Evolutionary conservation across 2,329 filamentous ascomycete species (phyloP), one percentile per base, ranked within the genome.

Genomic region (Phoma sp.): DNA sequence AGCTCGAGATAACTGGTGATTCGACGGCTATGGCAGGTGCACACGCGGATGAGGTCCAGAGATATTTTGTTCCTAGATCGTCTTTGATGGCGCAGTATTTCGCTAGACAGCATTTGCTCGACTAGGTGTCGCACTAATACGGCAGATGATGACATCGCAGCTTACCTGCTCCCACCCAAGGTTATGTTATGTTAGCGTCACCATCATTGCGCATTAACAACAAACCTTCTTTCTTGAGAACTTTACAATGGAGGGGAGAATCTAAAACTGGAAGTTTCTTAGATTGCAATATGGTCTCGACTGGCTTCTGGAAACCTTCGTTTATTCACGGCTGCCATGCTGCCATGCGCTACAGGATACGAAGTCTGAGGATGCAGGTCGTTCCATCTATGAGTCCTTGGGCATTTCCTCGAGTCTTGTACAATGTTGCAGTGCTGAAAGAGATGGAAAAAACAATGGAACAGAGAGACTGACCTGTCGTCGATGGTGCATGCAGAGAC

Each of bases 381-480:
- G 7, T 36, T 7, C 13, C 21, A 27, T 15, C 22, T 45, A 21
- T 37, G 38, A 49, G 29, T 15, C 32, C 32, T 44, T 46, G 25
- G 21, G 36, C 32, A 24, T 37, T 21, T 10, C 12, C 10, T 12
- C 12, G 6, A 31, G 29, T 13, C 15, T 12, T 29, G 2, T 7
- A 41, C 24, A 15, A 27, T 35, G 46, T 51, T 33, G 37, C n/a
- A 47, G 36, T 38, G 40, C 41, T 51, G 37, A 48, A 55, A 55
- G 47, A 55, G 52, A 39, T 38, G 46, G 52, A 47, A 55, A 55
- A 47, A 46, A 27, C 21, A 36, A 54, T 10, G n/a, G 31, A 36
- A 25, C 8, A 6, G n/a, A 53, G 25, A 33, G 31, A 38, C 48
- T 51, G 15, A 32, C 5, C 15, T 51, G 29, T 31, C n/a, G n/a